Evolutionary conservation across 1,139 yeast genomes (phyloP).

Genomic region (Yamadazyma conglobata): DNA sequence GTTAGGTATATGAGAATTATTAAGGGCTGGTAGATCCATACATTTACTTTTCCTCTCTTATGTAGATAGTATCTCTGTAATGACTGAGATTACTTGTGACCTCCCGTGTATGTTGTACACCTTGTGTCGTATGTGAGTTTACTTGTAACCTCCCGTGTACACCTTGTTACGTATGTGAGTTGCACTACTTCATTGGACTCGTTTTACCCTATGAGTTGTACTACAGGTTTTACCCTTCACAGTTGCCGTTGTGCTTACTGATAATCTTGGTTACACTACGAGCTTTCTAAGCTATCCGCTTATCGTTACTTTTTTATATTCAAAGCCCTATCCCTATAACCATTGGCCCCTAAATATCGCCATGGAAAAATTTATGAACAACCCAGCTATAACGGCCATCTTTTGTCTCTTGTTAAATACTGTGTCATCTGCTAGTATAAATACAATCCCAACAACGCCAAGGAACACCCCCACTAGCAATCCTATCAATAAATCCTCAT

Average conservation of each 20-base stretch:
- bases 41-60: too few relatives aligned
- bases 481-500: conserved; percentile 62
- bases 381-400: conserved; percentile 62
- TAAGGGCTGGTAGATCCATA: conserved; percentile 54
- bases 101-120: too few relatives aligned
- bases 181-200: too few relatives aligned
- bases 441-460: conserved; percentile 58
- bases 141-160: too few relatives aligned
- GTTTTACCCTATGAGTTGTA: too few relatives aligned
- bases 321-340: conserved; percentile 24
- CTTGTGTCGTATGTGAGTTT: too few relatives aligned
- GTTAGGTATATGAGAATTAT: conserved; percentile 21
- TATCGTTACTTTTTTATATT: too few relatives aligned
- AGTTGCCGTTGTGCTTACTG: neutral
- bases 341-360: conserved; percentile 53
- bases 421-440: conserved; percentile 53
- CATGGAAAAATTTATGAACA: conserved; percentile 54
- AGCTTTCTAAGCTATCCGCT: too few relatives aligned
- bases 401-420: conserved; percentile 56
- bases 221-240: conserved; percentile 1
- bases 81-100: too few relatives aligned
- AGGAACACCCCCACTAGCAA: conserved; percentile 59
- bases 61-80: too few relatives aligned
- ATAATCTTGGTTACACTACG: too few relatives aligned
- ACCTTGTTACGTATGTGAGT: too few relatives aligned